phyloP scores from a whole-genome alignment of 352 stramenopile genomes.

The Globisporangium camurandrum region DNA sequence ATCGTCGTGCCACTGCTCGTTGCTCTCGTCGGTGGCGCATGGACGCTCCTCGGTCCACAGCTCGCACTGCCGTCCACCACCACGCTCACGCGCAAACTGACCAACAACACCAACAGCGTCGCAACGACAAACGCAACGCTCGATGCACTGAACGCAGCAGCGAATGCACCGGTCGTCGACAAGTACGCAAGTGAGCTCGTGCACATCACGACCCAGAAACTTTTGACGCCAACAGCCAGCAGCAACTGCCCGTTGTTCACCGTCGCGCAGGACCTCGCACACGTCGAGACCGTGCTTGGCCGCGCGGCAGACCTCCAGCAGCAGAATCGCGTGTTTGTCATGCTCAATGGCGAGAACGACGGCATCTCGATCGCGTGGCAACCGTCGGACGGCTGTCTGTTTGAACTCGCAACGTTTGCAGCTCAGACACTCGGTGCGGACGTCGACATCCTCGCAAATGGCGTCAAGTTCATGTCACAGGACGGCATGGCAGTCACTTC shows the following conservation, averaged over 20 bases:
- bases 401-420: constrained; percentile 33
- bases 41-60: constrained; percentile 9
- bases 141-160: background rate
- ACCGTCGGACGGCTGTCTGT: constrained; percentile 24
- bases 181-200: constrained; percentile 58
- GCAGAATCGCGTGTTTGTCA: constrained; percentile 42
- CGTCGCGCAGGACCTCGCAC: constrained; percentile 18
- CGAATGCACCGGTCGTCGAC: constrained; percentile 17
- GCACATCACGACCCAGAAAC: constrained; percentile 32
- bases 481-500: constrained; percentile 39
- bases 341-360: constrained; percentile 63
- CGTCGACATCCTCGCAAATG: constrained; percentile 35
- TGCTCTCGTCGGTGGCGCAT: constrained; percentile 26
- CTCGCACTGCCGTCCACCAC: background rate
- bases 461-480: constrained; percentile 49
- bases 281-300: constrained; percentile 30
- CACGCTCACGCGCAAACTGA: constrained; percentile 5
- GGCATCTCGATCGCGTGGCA: constrained; percentile 38
- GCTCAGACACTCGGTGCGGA: constrained; percentile 35
- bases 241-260: constrained; percentile 20
- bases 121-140: too few relatives aligned
- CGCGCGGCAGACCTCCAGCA: constrained; percentile 21
- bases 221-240: constrained; percentile 15
- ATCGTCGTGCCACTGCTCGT: constrained; percentile 23
- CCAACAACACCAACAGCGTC: constrained; percentile 2